Base-by-base conservation (phyloP, 208 protist genomes). In the Endotrypanum monterogeii region DNA sequence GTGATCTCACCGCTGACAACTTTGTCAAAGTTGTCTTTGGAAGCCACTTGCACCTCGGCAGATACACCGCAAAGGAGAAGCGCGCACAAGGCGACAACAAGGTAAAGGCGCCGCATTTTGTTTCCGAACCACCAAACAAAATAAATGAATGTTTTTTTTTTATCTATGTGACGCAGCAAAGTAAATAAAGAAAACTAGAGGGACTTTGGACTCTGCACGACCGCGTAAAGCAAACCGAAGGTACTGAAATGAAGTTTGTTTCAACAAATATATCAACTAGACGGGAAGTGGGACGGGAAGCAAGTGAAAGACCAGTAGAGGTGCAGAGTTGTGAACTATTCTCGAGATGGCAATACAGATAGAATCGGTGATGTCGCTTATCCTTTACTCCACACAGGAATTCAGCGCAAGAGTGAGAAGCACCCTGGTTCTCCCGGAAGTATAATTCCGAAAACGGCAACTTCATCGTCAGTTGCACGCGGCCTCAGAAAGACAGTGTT, bases 1-100 rank as follows among this genome's bases (percentile, higher is more conserved):
- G 83, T 80, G 3, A 96, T 61, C 30, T 89, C 86, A 7, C 67
- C 81, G 48, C 46, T 73, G 60, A 97, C 75, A 52, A 84, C 51
- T 14, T 73, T 66, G 61, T 94, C 82, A 69, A 98, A 94, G 83
- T 95, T 86, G 25, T 65, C 71, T 44, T 86, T 82, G 18, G 82
- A 96, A 25, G 78, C 77, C 54, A 68, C 76, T 57, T 89, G 73
- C 41, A 96, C 90, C 56, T 89, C 83, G 28, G 86, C 84, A 48
- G 84, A 85, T 46, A 48, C 68, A 0, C 67, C 35, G 51, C 50
- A 77, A 65, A 74, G 48, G 57, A 84, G 68, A 48, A 77, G n/a
- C 28, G 67, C 60, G 46, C 62, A 76, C 32, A 73, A 8, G 30
- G 57, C 46, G 3, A 74, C 41, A 5, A 76, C 44, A 74, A 73